Base-by-base conservation (phyloP, 108 stramenopile species). In the Phaeodactylum tricornutum region DNA sequence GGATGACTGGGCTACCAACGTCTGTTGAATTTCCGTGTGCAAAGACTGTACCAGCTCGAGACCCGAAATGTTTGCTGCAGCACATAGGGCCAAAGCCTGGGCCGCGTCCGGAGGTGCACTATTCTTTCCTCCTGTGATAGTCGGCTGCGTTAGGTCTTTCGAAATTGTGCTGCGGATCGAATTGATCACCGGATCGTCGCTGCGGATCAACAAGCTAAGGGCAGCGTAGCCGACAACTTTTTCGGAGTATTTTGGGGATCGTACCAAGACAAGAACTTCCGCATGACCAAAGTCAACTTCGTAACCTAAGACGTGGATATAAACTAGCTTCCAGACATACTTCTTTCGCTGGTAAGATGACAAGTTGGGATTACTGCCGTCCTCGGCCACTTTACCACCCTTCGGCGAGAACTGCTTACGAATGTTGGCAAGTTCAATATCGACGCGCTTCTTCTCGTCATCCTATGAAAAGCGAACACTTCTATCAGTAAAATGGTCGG, bases 271-370 rank as follows among this genome's bases (percentile, higher is more conserved):
- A 38, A 97, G 59, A 24, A 97, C 90, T 65, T 96, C 95, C 54
- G 92, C 73, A 61, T 96, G 94, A 17, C 98, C 98, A 73, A 99
- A 97, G 56, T 99, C 96, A 14, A 99, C 96, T 58, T 99, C 98
- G 54, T 99, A 99, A 32, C 98, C 98, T 44, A 99, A 58, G 50
- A 96, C 91, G 63, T 86, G 93, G 54, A 96, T 97, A 71, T 99
- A 99, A 6, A 96, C 94, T 23, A 99, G 68, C 71, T 99, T 99
- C 96, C 96, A 99, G 28, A 97, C 93, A 67, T 99, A 99, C 67
- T 97, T 99, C 67, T 95, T 96, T 8, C 90, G 65, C 47, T 94
- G 81, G 59, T 99, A 99, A 28, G 84, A 72, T 29, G 75, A 77
- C 15, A 97, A 67, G 16, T 76, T 52, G 0, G 75, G 79, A 39